A percentile compares a stretch with the other conserved stretches of the same genome.
phyloP scores from a whole-genome alignment of 148 eudicot species.

The Rhododendron griersonianum region DNA sequence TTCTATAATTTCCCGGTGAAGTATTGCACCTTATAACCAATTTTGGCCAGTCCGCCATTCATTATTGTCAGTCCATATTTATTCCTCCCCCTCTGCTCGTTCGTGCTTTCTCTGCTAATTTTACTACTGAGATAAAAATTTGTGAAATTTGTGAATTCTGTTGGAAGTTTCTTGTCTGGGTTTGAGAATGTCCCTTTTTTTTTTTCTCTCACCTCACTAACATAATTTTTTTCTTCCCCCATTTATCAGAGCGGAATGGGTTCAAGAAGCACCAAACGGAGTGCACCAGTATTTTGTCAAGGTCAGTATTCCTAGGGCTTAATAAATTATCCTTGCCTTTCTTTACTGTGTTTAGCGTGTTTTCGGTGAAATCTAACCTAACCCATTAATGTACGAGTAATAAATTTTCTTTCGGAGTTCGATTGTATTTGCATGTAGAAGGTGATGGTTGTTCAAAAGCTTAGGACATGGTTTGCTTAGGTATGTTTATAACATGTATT shows the following conservation, averaged over 20 bases:
- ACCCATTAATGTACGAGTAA: not conserved
- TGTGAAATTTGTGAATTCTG: not conserved
- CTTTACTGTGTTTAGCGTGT: not conserved
- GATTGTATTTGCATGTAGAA: not conserved
- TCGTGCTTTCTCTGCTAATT: not conserved
- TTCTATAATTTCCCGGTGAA: not conserved
- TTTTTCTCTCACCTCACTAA: not conserved
- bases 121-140: not conserved
- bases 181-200: not conserved
- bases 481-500: not conserved
- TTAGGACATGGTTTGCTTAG: not conserved
- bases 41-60: not conserved
- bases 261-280: conserved; percentile 55
- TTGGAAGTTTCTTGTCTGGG: not conserved
- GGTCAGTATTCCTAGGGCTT: conserved; percentile 29
- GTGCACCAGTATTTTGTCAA: conserved; percentile 73
- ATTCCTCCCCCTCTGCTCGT: not conserved
- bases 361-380: not conserved
- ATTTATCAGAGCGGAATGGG: conserved; percentile 56
- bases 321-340: conserved; percentile 2
- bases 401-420: not conserved
- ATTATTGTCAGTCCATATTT: not conserved
- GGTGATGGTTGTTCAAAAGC: not conserved
- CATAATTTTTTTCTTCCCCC: not conserved
- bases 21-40: not conserved